Conservation (phyloP, 108 stramenopile genomes). For the Pseudonitzschia delicatissima region DNA sequence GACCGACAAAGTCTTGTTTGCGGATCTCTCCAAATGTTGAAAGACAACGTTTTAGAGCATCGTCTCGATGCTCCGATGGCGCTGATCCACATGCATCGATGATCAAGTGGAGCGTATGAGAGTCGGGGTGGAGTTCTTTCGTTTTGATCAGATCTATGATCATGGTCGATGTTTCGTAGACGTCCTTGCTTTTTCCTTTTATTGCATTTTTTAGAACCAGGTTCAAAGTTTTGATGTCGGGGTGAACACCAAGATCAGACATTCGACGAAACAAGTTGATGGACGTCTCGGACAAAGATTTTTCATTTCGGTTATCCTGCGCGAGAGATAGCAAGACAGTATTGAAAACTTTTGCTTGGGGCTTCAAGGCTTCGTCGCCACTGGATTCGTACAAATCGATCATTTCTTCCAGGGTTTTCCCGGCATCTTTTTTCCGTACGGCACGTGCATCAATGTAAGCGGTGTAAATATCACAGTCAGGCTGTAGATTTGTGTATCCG, state of each 20-base stretch:
- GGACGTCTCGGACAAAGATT: not conserved
- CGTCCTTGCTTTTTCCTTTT: slow-evolving; percentile 15
- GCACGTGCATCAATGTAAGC: slow-evolving; percentile 12
- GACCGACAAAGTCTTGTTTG: slow-evolving; percentile 8
- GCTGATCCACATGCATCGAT: slow-evolving; percentile 29
- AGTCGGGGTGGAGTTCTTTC: slow-evolving; percentile 19
- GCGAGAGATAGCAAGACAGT: slow-evolving; percentile 11
- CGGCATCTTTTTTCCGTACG: slow-evolving; percentile 1
- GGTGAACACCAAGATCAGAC: slow-evolving; percentile 16
- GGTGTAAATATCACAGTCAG: slow-evolving; percentile 22
- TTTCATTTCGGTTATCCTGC: not conserved
- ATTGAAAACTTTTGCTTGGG: slow-evolving; percentile 29
- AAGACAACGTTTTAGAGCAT: slow-evolving; percentile 18
- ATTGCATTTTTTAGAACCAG: slow-evolving; percentile 18
- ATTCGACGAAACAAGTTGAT: slow-evolving; percentile 21
- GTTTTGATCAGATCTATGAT: slow-evolving; percentile 5
- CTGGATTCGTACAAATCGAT: slow-evolving; percentile 10
- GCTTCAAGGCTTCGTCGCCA: slow-evolving; percentile 21
- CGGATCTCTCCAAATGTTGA: slow-evolving; percentile 32
- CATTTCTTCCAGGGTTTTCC: slow-evolving; percentile 21
- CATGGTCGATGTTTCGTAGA: slow-evolving; percentile 1
- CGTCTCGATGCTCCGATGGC: slow-evolving; percentile 7
- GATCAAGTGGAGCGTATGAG: slow-evolving; percentile 11
- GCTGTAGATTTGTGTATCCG: slow-evolving; percentile 24
- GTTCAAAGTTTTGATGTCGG: slow-evolving; percentile 26